Base-by-base conservation (phyloP, 2,329 filamentous ascomycete genomes). In the Sporothrix schenckii region DNA sequence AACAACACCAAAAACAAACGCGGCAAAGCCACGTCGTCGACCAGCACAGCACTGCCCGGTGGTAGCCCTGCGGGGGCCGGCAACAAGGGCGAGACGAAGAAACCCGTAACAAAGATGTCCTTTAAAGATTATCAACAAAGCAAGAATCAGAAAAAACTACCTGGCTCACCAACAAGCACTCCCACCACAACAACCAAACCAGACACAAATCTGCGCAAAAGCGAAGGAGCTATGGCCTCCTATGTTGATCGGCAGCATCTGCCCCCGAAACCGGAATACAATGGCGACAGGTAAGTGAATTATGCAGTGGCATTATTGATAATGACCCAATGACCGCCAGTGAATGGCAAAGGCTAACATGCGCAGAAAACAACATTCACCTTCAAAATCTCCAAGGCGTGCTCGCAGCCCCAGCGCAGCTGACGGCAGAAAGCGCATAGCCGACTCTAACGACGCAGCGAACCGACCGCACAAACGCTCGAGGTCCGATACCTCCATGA, bases 81-180 rank as follows among this genome's bases (percentile, higher is more conserved):
- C 75, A 70, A 74, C 77, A 74, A 76, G 58, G 70, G 73, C 34
- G 71, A 66, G 13, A 9, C 58, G 24, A 74, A 76, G 72, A 81
- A 84, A 71, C 74, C 81, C 68, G 79, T 81, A 73, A 78, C 78
- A 66, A 80, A 87, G 77, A 76, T 88, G 73, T 87, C 86, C 16
- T 78, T 88, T 72, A 86, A 84, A 77, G 86, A 88, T 76, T 88
- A 88, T 74, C 86, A 85, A 78, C 88, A 85, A 72, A 85, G 77
- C 71, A 75, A 76, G 44, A 85, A 85, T 77, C 85, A 84, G 76
- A 79, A 78, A 74, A 80, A 79, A 69, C 78, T 78, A 67, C 79
- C 81, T 11, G 76, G 79, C 10, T 81, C 81, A 16, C 79, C 81
- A 0, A 76, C 80, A 16, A 77, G 77, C 68, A 74, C 75, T 50